A percentile compares a stretch with the other conserved stretches of the same genome.
Conservation (phyloP, 495 filamentous ascomycete species). For the Penicillium manginii region DNA sequence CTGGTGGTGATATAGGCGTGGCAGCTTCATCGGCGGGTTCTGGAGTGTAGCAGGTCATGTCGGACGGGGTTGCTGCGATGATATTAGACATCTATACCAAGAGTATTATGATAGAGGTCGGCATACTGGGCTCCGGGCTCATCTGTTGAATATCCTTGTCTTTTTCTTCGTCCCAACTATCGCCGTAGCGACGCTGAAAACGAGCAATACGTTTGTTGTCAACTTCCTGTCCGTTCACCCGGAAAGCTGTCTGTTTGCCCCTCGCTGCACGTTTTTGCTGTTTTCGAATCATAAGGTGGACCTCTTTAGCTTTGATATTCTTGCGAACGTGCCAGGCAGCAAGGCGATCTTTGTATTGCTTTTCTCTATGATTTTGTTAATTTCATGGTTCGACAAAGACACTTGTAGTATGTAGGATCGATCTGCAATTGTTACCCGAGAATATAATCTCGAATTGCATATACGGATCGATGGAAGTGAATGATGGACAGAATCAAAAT, state of each 20-base stretch:
- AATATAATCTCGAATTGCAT: too few species aligned
- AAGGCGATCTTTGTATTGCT: constrained; percentile 52
- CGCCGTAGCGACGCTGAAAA: constrained; percentile 42
- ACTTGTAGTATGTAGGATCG: too few species aligned
- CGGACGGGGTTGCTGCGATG: constrained; percentile 42
- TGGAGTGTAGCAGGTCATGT: constrained; percentile 49
- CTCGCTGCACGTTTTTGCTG: constrained; percentile 46
- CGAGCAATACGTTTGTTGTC: constrained; percentile 45
- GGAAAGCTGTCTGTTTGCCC: constrained; percentile 49
- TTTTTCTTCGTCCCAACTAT: constrained; percentile 26
- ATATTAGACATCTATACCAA: not conserved
- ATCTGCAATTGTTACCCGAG: too few species aligned
- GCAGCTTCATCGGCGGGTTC: constrained; percentile 36
- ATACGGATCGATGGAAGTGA: too few species aligned
- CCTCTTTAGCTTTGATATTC: constrained; percentile 49
- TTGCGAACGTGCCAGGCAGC: constrained; percentile 49
- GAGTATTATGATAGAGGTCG: not conserved
- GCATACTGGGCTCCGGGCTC: constrained; percentile 44
- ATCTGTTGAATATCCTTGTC: constrained; percentile 25
- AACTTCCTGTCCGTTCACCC: constrained; percentile 41
- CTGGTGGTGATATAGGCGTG: constrained; percentile 41
- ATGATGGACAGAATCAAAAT: not conserved
- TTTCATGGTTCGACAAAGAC: not conserved
- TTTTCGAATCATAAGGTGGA: constrained; percentile 48
- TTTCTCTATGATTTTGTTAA: constrained; percentile 36